Base-by-base conservation (phyloP, 352 stramenopile species). In the Phytophthora multivora region DNA sequence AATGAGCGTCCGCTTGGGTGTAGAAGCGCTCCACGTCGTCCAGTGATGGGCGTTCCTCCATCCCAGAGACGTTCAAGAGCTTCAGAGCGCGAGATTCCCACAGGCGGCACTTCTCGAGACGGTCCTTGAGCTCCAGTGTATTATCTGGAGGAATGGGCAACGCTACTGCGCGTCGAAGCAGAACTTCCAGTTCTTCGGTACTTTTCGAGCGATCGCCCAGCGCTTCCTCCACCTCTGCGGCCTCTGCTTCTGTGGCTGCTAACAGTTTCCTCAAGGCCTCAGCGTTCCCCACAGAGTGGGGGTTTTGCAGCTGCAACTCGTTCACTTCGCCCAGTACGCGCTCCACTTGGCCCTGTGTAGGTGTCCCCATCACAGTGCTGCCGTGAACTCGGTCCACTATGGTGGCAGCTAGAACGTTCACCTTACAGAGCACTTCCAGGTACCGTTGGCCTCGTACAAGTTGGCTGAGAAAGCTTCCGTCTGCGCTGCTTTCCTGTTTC, bases 31-130 rank as follows among this genome's bases (percentile, higher is more conserved):
- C 78, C 0, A 75, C 66, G 2, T 87, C 73, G 33, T 83, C 65
- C 5, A 92, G 35, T 28, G 62, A 53, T 0, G 84, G 80, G 0
- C 78, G 68, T 10, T 69, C 30, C 5, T 49, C 25, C 18, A 71
- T 55, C 28, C 51, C 60, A 42, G 33, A 21, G 11, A 54, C 36
- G 12, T 46, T 43, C 25, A 95, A 54, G 26, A 93, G 49, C 35
- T 82, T 64, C 23, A 79, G 67, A 0, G 80, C 86, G 7, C 62
- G 67, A 28, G 51, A 36, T 51, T 91, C 83, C 80, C 84, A 93
- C 10, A 58, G 63, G 7, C 67, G 66, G 26, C 79, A 89, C 21
- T 82, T 75, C 2, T 75, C 53, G 3, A 95, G 65, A 13, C 78
- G 81, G 11, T 87, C 63, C 15, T 72, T 65, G 3, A 93, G 71